Percentiles rank a stretch among this genome's conserved stretches.
phyloP scores from a whole-genome alignment of 1,139 yeast species.

The Hemisphaericaspora xylanilytica region DNA sequence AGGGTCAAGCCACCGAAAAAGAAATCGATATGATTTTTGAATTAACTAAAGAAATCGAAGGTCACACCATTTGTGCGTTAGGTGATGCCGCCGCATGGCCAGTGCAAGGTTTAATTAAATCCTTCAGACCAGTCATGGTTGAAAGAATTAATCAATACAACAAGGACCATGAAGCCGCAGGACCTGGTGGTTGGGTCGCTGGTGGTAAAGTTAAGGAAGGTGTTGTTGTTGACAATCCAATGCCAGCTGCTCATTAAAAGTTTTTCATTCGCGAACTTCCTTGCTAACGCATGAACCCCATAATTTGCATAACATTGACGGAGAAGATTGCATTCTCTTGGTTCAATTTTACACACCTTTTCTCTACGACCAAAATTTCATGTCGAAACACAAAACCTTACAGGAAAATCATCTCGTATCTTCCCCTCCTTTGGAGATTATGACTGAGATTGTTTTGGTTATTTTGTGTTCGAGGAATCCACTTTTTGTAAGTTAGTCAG shows the following conservation, averaged over 20 bases:
- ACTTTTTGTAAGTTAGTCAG: neutral
- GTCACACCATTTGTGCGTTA: slow-evolving; percentile 86
- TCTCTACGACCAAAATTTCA: neutral
- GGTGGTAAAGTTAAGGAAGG: slow-evolving; percentile 65
- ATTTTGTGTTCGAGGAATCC: neutral
- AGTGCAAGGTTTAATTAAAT: slow-evolving; percentile 78
- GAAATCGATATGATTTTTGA: slow-evolving; percentile 84
- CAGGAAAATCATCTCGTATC: neutral
- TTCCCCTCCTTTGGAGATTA: neutral
- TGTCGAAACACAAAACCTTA: neutral
- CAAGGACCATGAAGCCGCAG: slow-evolving; percentile 36
- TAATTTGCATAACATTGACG: neutral
- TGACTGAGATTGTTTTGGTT: neutral
- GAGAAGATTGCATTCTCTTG: neutral
- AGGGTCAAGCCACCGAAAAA: slow-evolving; percentile 73
- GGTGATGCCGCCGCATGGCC: slow-evolving; percentile 97
- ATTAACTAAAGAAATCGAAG: slow-evolving; percentile 80
- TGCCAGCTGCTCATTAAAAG: slow-evolving; percentile 44
- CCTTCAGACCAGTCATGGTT: slow-evolving; percentile 78
- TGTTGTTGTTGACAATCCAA: slow-evolving; percentile 60
- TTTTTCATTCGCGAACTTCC: no score
- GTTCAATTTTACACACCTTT: neutral
- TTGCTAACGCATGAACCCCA: no score
- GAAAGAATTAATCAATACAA: slow-evolving; percentile 57
- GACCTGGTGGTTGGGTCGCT: slow-evolving; percentile 78